Base-by-base conservation (phyloP, 2,329 filamentous ascomycete genomes). In the Aspergillus ruber region DNA sequence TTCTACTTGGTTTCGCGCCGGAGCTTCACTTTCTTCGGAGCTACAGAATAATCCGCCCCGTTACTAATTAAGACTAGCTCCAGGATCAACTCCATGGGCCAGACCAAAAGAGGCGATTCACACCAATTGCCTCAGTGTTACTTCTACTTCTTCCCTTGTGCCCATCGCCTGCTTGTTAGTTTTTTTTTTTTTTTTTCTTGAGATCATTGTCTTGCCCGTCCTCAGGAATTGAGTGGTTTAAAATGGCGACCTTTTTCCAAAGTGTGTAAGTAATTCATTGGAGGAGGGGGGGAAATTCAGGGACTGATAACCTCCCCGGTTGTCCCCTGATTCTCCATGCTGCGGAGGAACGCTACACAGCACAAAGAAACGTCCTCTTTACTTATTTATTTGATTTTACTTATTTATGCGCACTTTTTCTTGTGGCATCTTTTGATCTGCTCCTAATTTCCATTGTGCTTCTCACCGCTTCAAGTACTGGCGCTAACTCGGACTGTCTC, bases 201-300 rank as follows among this genome's bases (percentile, higher is more conserved):
- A 27, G 25, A 45, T 42, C 36, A 50, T 42, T 42, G 32, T 43
- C 36, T 49, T 45, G 46, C 32, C 42, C 45, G 45, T 46, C 43
- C 46, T 55, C 45, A 44, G 42, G 39, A 44, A 44, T 47, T 44
- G 46, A 46, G 47, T 46, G 33, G 39, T 45, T 47, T 49, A 67
- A 47, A 45, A 75, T 75, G 73, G 68, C 72, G 44, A 73, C 68
- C 43, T 75, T 75, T 57, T 74, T 75, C 45, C 72, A 74, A 59
- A 74, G 71, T 55, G 72, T 75, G 73, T 75, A 73, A 64, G 70
- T 72, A 18, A 41, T 49, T 48, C 9, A 12, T 29, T 29, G 10
- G 10, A 9, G 8, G 8, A 9, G 2, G 4, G 8, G 9, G 25
- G 9, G 5, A 50, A 32, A 29, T 47, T 33, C 42, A 13, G 48